Percentiles rank a stretch among this genome's conserved stretches.
Conservation (phyloP, 2,329 filamentous ascomycete genomes). For the Cryphonectria naterciae region DNA sequence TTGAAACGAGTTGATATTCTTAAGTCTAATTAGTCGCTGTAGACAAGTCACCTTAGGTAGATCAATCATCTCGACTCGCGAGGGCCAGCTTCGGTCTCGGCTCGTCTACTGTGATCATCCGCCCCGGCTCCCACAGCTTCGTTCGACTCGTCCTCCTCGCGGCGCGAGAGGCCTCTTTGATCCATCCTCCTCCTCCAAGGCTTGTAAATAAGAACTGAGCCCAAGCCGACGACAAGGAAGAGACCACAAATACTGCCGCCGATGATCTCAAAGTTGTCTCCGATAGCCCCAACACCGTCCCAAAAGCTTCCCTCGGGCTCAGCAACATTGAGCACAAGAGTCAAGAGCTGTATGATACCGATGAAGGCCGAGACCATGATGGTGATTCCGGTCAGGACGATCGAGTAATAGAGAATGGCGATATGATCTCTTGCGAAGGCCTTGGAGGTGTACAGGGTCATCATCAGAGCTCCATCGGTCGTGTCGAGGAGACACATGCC, state of each 20-base stretch:
- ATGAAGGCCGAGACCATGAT: constrained; percentile 85
- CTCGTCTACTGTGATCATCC: background rate
- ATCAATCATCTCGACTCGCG: background rate
- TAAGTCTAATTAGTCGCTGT: background rate
- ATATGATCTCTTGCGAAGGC: constrained; percentile 78
- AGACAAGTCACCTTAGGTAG: background rate
- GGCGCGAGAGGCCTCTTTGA: background rate
- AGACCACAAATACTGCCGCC: constrained; percentile 84
- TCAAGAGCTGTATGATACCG: constrained; percentile 82
- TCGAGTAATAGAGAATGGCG: constrained; percentile 93
- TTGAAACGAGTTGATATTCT: background rate
- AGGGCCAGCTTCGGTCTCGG: background rate
- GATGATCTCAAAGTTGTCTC: constrained; percentile 83
- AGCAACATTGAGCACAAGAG: constrained; percentile 75
- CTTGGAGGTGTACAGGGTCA: constrained; percentile 85
- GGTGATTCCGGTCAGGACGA: constrained; percentile 82
- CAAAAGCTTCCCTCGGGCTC: constrained; percentile 80
- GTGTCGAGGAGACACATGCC: constrained; percentile 97
- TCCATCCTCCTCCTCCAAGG: constrained; percentile 70
- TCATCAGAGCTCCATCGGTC: constrained; percentile 91
- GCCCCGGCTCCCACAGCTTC: background rate
- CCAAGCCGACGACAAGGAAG: constrained; percentile 76
- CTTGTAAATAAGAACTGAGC: constrained; percentile 75
- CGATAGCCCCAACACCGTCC: constrained; percentile 78
- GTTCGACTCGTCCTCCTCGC: background rate